These are phyloP conservation scores for Karstenula rhodostoma DNA, from an alignment of 2,329 filamentous ascomycete species.

Conservation along the genomic window DNA sequence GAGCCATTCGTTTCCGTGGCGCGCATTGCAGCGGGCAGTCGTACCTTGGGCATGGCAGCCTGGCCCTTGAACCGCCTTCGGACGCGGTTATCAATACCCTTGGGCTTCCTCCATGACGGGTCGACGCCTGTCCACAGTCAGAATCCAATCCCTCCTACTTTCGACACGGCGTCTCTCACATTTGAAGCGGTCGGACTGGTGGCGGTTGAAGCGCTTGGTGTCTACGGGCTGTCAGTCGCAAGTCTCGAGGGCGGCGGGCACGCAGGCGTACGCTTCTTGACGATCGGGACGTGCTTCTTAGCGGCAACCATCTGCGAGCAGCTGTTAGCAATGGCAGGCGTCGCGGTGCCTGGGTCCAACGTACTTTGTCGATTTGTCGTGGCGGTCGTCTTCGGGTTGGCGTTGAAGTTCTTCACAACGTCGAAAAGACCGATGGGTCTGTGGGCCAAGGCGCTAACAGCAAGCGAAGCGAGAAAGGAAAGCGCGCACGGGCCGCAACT, in stretches of 20 bases:
- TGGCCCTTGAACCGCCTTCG: slow-evolving; percentile 97
- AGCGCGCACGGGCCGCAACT: slow-evolving; percentile 2
- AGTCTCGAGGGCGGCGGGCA: slow-evolving; percentile 34
- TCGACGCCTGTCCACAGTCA: slow-evolving; percentile 64
- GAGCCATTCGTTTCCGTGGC: slow-evolving; percentile 4
- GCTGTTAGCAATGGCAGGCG: slow-evolving; percentile 32
- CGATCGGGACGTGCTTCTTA: slow-evolving; percentile 99
- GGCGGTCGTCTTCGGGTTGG: slow-evolving; percentile 39
- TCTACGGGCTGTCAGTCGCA: slow-evolving; percentile 63
- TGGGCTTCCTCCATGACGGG: slow-evolving; percentile 97
- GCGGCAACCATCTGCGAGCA: slow-evolving; percentile 87
- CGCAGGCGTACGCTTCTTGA: slow-evolving; percentile 95
- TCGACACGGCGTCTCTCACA: slow-evolving; percentile 55
- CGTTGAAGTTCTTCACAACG: slow-evolving; percentile 28
- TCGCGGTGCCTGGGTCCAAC: slow-evolving; percentile 23
- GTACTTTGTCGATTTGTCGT: slow-evolving; percentile 49
- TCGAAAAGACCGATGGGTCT: slow-evolving; percentile 5
- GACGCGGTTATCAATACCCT: slow-evolving; percentile 99
- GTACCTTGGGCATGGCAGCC: slow-evolving; percentile 97
- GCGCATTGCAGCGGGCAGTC: slow-evolving; percentile 41
- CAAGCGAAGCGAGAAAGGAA: slow-evolving; percentile 7
- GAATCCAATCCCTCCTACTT: slow-evolving; percentile 22
- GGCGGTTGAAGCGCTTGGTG: slow-evolving; percentile 94
- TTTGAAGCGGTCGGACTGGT: slow-evolving; percentile 98
- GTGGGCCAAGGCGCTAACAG: slow-evolving; percentile 13